These are phyloP conservation scores for Colletotrichum simmondsii DNA, from an alignment of 2,329 filamentous ascomycete species.

Conservation along the genomic window DNA sequence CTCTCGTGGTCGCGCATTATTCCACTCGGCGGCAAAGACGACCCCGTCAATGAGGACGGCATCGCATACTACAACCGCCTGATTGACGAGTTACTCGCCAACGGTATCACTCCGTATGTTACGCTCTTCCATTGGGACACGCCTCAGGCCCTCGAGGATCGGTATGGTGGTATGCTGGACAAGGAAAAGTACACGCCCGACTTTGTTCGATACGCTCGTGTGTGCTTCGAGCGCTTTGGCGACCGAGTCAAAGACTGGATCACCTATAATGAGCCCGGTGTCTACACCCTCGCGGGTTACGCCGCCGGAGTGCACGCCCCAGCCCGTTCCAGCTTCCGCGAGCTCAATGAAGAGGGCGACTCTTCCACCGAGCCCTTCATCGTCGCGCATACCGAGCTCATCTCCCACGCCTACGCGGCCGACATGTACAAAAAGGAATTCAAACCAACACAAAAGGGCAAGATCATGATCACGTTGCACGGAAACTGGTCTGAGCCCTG, in stretches of 20 bases:
- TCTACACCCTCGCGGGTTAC: conserved; percentile 47
- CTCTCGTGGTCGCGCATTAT: conserved; percentile 74
- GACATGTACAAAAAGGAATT: conserved; percentile 53
- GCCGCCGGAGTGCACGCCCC: conserved; percentile 47
- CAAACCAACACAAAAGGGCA: conserved; percentile 47
- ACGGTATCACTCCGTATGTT: conserved; percentile 68
- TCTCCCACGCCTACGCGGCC: conserved; percentile 49
- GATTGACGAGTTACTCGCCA: conserved; percentile 67
- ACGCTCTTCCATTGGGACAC: conserved; percentile 76
- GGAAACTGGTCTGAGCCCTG: conserved; percentile 55
- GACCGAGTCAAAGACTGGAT: conserved; percentile 71
- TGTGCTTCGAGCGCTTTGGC: conserved; percentile 68
- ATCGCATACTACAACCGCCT: conserved; percentile 69
- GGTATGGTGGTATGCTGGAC: conserved; percentile 70
- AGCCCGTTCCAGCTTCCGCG: conserved; percentile 43
- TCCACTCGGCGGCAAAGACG: conserved; percentile 70
- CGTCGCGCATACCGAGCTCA: conserved; percentile 51
- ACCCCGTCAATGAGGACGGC: conserved; percentile 70
- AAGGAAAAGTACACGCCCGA: conserved; percentile 71
- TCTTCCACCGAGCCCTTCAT: conserved; percentile 49
- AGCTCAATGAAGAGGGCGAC: conserved; percentile 45
- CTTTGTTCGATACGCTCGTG: conserved; percentile 66
- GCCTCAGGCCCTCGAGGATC: conserved; percentile 66
- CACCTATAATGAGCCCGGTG: conserved; percentile 47
- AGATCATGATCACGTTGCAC: conserved; percentile 53